Conservation (phyloP, 345 rosid genomes). For the Cardamine occulta region DNA sequence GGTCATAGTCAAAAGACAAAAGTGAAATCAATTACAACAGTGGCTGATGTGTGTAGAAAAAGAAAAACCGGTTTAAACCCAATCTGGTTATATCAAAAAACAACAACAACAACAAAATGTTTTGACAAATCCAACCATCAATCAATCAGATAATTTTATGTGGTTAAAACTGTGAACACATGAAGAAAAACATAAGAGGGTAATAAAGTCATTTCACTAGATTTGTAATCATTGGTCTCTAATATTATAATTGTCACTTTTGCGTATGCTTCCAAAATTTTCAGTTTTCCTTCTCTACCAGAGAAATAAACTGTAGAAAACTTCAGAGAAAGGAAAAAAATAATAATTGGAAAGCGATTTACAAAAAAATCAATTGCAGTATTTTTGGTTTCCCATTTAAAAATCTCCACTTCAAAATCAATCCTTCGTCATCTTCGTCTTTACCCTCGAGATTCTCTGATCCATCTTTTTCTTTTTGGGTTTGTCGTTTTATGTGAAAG, state of each 20-base stretch:
- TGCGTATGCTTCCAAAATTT: constrained; percentile 1
- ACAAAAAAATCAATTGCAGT: background rate
- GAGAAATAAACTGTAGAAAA: background rate
- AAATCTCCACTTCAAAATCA: constrained; percentile 15
- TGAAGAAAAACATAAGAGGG: background rate
- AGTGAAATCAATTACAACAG: background rate
- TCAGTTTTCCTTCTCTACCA: background rate
- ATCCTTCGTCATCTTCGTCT: background rate
- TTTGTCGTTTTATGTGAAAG: constrained; percentile 31
- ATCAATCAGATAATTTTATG: background rate
- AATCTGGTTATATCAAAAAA: background rate
- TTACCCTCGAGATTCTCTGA: background rate
- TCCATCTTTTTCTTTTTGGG: background rate
- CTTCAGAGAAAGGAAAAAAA: background rate
- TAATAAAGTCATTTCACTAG: background rate
- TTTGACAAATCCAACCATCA: background rate
- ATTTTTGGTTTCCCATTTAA: background rate
- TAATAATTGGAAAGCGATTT: background rate
- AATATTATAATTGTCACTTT: constrained; percentile 14
- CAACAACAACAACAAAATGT: background rate
- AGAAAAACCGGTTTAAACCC: background rate
- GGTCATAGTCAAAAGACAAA: background rate
- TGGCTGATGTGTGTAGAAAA: background rate
- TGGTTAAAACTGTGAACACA: background rate
- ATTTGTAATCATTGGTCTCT: constrained; percentile 12